Evolutionary conservation across 768 basidiomycete genomes (phyloP), one percentile per base, ranked within the genome.

Genomic region (Mycena sanguinolenta): DNA sequence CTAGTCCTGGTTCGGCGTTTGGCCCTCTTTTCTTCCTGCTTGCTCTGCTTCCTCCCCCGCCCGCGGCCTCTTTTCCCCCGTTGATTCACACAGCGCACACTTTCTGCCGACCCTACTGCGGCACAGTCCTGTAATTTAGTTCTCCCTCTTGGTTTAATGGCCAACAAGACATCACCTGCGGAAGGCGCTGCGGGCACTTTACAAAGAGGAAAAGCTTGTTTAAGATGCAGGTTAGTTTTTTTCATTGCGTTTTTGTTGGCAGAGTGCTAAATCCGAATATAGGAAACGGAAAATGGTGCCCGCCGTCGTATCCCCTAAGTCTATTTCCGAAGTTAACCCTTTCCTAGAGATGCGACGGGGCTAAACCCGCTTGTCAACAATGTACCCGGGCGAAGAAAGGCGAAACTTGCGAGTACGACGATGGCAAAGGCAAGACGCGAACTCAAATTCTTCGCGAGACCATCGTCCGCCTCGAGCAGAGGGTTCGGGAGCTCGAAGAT

Each of bases 341-440:
- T 75, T 65, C 46, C 52, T 72, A 95, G 93, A 86, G 92, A 80
- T 95, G 93, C 77, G 93, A 94, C 75, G 93, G 92, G 70, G 75
- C 75, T 54, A 94, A 92, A 78, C 93, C 93, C 32, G 86, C 92
- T 16, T 95, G 93, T 71, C 91, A 92, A 71, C 93, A 95, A 76
- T 95, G 93, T 76, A 82, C 84, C 32, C 89, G 91, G 61, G 92
- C 92, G 50, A 94, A 94, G 85, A 94, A 93, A 77, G 83, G 82
- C 59, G 91, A 93, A 3, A 83, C 78, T 14, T 95, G 93, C 79
- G 91, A 92, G 75, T 95, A 94, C 77, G 93, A 95, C 74, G 93
- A 95, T 79, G 93, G 93, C 28, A 93, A 91, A 82, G 91, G 92
- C 58, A 94, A 94, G 83, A 94, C 92, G 53, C 86, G 92, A 70